Evolutionary conservation across 202 grass and related monocot genomes (phyloP).

Genomic region (Brachypodium distachyon): DNA sequence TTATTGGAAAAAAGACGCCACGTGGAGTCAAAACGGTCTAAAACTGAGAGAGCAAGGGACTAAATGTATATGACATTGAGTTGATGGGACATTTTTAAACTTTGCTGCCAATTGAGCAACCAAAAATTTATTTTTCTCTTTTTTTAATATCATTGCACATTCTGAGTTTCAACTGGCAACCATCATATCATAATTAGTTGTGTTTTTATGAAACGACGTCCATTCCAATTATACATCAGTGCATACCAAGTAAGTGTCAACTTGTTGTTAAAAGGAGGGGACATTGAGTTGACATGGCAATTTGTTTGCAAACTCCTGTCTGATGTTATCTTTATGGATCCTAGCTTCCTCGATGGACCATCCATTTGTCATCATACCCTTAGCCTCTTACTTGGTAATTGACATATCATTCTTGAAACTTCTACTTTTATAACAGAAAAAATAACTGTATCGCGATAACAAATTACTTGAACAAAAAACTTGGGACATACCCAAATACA

Average conservation of each 20-base stretch:
- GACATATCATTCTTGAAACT: background rate
- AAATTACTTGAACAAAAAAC: background rate
- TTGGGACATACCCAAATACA: background rate
- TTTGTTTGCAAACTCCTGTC: constrained; percentile 44
- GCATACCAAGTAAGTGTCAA: background rate
- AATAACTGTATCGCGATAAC: too few relatives aligned
- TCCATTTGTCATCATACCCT: constrained; percentile 26
- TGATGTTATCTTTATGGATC: constrained; percentile 17
- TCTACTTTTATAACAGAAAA: background rate
- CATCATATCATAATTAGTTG: background rate
- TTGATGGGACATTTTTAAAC: too few relatives aligned
- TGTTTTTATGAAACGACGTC: background rate
- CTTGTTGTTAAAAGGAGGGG: constrained; percentile 13
- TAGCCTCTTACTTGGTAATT: background rate
- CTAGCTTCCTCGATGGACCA: constrained; percentile 3
- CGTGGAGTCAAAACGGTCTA: too few relatives aligned
- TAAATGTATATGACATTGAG: too few relatives aligned
- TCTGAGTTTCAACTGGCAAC: too few relatives aligned
- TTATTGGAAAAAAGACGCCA: too few relatives aligned
- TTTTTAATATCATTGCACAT: background rate
- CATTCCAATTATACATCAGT: background rate
- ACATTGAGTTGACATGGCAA: constrained; percentile 24
- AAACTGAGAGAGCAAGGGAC: too few relatives aligned
- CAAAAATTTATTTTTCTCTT: too few relatives aligned
- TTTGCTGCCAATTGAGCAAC: too few relatives aligned